A percentile compares a stretch with the other conserved stretches of the same genome.
Conservation (phyloP, 352 stramenopile genomes). For the Phytopythium litorale region DNA sequence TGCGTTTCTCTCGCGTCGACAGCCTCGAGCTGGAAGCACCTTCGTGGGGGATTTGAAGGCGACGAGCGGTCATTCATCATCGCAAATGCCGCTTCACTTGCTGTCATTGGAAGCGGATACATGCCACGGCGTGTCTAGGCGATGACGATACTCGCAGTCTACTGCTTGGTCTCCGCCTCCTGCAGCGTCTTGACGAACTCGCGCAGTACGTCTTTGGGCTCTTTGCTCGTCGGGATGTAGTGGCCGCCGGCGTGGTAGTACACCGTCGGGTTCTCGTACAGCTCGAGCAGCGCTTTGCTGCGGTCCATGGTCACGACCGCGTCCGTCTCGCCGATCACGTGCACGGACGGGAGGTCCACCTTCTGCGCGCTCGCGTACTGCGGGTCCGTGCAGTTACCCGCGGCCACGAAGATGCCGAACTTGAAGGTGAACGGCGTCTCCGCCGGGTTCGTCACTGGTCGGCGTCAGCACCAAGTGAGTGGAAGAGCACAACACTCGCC, state of each 20-base stretch:
- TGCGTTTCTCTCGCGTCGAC: conserved; percentile 6
- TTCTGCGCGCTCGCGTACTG: conserved; percentile 35
- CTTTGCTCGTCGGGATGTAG: conserved; percentile 87
- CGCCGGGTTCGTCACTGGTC: conserved; percentile 24
- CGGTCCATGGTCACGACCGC: conserved; percentile 52
- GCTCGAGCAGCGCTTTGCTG: conserved; percentile 49
- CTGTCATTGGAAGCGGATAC: not conserved
- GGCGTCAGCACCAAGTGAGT: not conserved
- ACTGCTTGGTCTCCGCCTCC: conserved; percentile 10
- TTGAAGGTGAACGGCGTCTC: conserved; percentile 55
- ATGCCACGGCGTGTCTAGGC: not conserved
- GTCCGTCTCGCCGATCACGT: conserved; percentile 81
- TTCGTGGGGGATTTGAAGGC: not conserved
- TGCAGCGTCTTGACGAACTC: conserved; percentile 60
- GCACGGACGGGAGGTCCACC: conserved; percentile 64
- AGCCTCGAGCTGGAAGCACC: not conserved
- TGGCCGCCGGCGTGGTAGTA: conserved; percentile 70
- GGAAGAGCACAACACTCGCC: not conserved
- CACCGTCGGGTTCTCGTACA: conserved; percentile 52
- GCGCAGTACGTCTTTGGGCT: conserved; percentile 68
- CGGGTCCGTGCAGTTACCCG: conserved; percentile 39
- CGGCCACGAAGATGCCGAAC: conserved; percentile 76
- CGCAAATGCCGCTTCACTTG: not conserved
- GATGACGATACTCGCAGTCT: not conserved
- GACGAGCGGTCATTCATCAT: not conserved